Evolutionary conservation across 2,329 filamentous ascomycete species (phyloP).

Genomic region (Pseudomassariella vexata): DNA sequence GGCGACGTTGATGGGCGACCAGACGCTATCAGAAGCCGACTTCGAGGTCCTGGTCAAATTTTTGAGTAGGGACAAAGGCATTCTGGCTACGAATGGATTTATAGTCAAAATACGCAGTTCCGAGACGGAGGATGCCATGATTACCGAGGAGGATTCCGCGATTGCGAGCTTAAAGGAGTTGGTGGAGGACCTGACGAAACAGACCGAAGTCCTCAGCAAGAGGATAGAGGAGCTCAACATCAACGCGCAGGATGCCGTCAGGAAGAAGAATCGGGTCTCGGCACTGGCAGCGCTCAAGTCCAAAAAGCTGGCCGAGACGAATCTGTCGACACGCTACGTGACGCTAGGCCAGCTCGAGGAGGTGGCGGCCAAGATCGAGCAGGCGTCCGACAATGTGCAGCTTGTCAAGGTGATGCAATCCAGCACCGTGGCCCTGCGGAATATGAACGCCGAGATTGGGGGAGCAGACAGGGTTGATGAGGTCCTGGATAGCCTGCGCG

Average conservation of each 20-base stretch:
- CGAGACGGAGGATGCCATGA: constrained; percentile 31
- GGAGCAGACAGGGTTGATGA: constrained; percentile 70
- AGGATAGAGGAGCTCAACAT: constrained; percentile 61
- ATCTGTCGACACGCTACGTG: constrained; percentile 64
- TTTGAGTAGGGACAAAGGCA: constrained; percentile 59
- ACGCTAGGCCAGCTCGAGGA: constrained; percentile 78
- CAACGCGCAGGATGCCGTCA: constrained; percentile 65
- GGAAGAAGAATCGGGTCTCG: constrained; percentile 64
- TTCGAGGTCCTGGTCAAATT: constrained; percentile 65
- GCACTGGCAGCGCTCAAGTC: constrained; percentile 75
- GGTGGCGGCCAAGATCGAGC: constrained; percentile 75
- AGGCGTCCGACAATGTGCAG: constrained; percentile 78
- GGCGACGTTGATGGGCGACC: constrained; percentile 37
- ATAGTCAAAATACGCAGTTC: constrained; percentile 68
- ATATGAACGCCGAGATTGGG: constrained; percentile 71
- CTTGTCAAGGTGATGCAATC: constrained; percentile 78
- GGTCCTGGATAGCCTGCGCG: constrained; percentile 67
- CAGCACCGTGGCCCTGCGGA: constrained; percentile 65
- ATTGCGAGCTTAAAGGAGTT: constrained; percentile 81
- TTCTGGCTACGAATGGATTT: constrained; percentile 54
- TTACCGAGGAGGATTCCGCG: constrained; percentile 73
- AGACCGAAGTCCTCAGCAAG: constrained; percentile 60
- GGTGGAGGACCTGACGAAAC: constrained; percentile 65
- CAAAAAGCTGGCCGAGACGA: constrained; percentile 75
- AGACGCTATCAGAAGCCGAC: constrained; percentile 55